Conservation (phyloP, 257 asterid species). For the Schizonepeta tenuifolia region DNA sequence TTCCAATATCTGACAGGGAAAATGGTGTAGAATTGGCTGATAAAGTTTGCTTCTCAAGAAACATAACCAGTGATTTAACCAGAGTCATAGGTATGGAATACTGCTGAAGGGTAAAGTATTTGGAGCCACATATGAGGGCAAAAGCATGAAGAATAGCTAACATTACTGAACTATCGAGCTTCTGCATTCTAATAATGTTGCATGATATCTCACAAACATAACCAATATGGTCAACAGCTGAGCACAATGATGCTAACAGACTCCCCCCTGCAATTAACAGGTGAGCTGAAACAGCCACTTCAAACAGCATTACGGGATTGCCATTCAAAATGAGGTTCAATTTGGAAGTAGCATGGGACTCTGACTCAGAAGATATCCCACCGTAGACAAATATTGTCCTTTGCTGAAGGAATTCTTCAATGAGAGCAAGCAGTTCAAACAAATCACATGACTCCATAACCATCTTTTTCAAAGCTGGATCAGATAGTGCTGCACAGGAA, state of each 20-base stretch:
- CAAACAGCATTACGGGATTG: constrained; percentile 42
- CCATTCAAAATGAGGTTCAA: constrained; percentile 47
- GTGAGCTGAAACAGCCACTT: constrained; percentile 56
- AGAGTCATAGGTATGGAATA: constrained; percentile 60
- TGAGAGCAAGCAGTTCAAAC: constrained; percentile 55
- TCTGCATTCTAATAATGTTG: constrained; percentile 56
- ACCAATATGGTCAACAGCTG: constrained; percentile 66
- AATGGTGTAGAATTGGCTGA: constrained; percentile 35
- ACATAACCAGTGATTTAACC: constrained; percentile 68
- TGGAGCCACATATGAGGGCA: constrained; percentile 69
- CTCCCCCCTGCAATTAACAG: constrained; percentile 64
- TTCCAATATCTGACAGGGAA: constrained; percentile 35
- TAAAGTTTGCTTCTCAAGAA: constrained; percentile 56
- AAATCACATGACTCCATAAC: constrained; percentile 59
- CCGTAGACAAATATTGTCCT: constrained; percentile 50
- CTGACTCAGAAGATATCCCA: constrained; percentile 43
- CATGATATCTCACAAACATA: constrained; percentile 80
- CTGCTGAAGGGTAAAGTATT: constrained; percentile 56
- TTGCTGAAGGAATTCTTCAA: constrained; percentile 71
- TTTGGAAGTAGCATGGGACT: constrained; percentile 38
- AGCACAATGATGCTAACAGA: constrained; percentile 74
- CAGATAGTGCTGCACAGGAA: constrained; percentile 63
- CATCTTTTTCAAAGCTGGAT: constrained; percentile 49
- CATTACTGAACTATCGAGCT: constrained; percentile 42
- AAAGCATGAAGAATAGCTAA: constrained; percentile 76